A percentile compares a stretch with the other conserved stretches of the same genome.
Evolutionary conservation across 805 yeast genomes (phyloP).

Genomic region (Yamadazyma olivae): DNA sequence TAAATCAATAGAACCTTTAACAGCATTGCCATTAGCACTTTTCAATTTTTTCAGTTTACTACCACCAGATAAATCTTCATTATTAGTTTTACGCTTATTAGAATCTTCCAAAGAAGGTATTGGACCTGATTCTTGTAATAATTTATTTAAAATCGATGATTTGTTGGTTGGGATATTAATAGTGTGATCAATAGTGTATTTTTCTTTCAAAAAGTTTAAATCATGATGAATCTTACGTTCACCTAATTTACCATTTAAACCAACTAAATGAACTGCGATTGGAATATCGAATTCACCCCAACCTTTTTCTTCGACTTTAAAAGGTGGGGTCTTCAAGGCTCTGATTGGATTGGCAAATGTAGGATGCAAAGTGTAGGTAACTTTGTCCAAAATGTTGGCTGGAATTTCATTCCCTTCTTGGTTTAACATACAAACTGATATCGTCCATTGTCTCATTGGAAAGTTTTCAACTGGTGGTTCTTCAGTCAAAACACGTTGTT

Average conservation of each 20-base stretch:
- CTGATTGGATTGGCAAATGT: constrained; percentile 90
- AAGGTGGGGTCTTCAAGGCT: constrained; percentile 77
- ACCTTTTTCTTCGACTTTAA: constrained; percentile 86
- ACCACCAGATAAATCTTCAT: constrained; percentile 15
- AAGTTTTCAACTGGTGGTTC: constrained; percentile 84
- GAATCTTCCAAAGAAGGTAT: constrained; percentile 46
- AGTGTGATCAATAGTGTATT: constrained; percentile 74
- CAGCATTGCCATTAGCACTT: constrained; percentile 35
- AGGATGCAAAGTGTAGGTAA: constrained; percentile 91
- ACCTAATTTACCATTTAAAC: constrained; percentile 72
- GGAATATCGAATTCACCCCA: constrained; percentile 98
- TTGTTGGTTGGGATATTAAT: constrained; percentile 74
- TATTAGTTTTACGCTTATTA: constrained; percentile 21
- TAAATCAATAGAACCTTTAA: constrained; percentile 77
- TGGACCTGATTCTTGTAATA: constrained; percentile 78
- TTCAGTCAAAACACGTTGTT: constrained; percentile 77
- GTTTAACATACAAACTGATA: constrained; percentile 71
- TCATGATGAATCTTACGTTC: constrained; percentile 87
- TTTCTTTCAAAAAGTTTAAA: constrained; percentile 76
- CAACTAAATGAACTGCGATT: constrained; percentile 65
- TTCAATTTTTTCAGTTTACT: constrained; percentile 52
- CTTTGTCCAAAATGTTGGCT: constrained; percentile 86
- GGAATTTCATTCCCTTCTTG: constrained; percentile 80
- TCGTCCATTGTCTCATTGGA: constrained; percentile 94
- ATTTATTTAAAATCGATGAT: constrained; percentile 61